A percentile compares a stretch with the other conserved stretches of the same genome.
Conservation (phyloP, 2,329 filamentous ascomycete genomes). For the Raffaelea albimanens region DNA sequence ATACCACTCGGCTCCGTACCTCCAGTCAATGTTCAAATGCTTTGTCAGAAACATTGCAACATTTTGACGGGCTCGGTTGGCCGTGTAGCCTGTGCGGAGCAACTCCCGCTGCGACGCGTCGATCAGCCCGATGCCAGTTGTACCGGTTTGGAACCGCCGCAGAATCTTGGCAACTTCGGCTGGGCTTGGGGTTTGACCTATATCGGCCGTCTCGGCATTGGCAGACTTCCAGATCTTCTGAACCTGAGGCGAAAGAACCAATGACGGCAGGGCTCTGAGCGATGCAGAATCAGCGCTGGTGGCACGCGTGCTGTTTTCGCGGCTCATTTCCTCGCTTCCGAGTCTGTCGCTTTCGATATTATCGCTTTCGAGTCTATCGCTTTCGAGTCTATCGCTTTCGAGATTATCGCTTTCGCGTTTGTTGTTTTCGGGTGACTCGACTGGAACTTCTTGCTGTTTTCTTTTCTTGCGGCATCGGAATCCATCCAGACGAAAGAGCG, state of each 20-base stretch:
- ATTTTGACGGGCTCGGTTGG: slow-evolving; percentile 67
- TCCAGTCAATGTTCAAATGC: slow-evolving; percentile 69
- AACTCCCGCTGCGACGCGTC: slow-evolving; percentile 71
- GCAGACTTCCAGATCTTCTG: slow-evolving; percentile 35
- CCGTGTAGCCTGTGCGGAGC: slow-evolving; percentile 67
- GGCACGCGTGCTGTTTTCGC: no score
- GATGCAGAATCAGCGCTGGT: no score
- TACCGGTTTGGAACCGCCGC: slow-evolving; percentile 53
- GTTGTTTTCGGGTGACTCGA: no score
- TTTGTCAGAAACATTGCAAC: slow-evolving; percentile 66
- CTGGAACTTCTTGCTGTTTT: slow-evolving; percentile 23
- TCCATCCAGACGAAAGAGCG: slow-evolving; percentile 56
- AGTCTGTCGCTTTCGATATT: no score
- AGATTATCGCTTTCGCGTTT: no score
- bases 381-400: no score
- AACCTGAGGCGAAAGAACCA: no score
- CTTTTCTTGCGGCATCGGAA: slow-evolving; percentile 41
- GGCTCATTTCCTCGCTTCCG: no score
- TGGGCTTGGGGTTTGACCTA: slow-evolving; percentile 28
- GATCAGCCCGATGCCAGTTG: slow-evolving; percentile 66
- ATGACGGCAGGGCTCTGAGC: no score
- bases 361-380: no score
- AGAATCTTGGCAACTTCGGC: slow-evolving; percentile 39
- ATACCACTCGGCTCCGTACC: slow-evolving; percentile 67
- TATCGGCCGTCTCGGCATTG: slow-evolving; percentile 17